Percentiles rank a stretch among this genome's conserved stretches.
Evolutionary conservation across 2,329 filamentous ascomycete genomes (phyloP).

Genomic region (Simplicillium aogashimaense): DNA sequence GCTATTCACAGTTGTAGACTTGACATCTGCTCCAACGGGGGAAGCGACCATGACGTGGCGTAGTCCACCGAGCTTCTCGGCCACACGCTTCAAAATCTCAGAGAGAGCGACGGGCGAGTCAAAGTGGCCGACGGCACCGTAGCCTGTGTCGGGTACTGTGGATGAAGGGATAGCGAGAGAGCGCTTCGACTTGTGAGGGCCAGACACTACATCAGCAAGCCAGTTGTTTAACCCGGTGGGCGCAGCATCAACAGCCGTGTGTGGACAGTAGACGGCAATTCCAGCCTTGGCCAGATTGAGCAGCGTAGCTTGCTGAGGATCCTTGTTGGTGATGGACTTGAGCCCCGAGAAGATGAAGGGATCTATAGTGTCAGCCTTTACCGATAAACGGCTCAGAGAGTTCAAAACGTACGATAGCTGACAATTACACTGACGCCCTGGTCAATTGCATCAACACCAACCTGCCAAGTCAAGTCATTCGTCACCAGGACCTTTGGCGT

Average conservation of each 20-base stretch:
- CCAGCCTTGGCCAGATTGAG: constrained; percentile 74
- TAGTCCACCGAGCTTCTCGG: constrained; percentile 59
- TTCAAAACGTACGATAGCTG: constrained; percentile 60
- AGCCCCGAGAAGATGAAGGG: constrained; percentile 93
- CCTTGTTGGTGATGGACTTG: constrained; percentile 74
- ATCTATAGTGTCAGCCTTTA: constrained; percentile 40
- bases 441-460: constrained; percentile 81
- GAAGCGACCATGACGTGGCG: constrained; percentile 38
- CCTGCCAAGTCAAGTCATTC: constrained; percentile 80
- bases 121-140: constrained; percentile 40
- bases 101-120: constrained; percentile 24
- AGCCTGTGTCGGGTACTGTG: constrained; percentile 34
- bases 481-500: constrained; percentile 46
- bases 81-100: constrained; percentile 41
- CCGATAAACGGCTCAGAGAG: not conserved
- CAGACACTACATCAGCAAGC: constrained; percentile 78
- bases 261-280: constrained; percentile 91
- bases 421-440: constrained; percentile 70
- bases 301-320: constrained; percentile 80
- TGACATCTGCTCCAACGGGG: constrained; percentile 35
- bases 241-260: constrained; percentile 88
- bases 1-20: constrained; percentile 41
- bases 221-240: constrained; percentile 83
- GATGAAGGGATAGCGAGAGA: constrained; percentile 35
- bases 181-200: constrained; percentile 26